Percentiles rank a stretch among this genome's conserved stretches.
phyloP scores from a whole-genome alignment of 805 yeast genomes.

The Candida succiphila region DNA sequence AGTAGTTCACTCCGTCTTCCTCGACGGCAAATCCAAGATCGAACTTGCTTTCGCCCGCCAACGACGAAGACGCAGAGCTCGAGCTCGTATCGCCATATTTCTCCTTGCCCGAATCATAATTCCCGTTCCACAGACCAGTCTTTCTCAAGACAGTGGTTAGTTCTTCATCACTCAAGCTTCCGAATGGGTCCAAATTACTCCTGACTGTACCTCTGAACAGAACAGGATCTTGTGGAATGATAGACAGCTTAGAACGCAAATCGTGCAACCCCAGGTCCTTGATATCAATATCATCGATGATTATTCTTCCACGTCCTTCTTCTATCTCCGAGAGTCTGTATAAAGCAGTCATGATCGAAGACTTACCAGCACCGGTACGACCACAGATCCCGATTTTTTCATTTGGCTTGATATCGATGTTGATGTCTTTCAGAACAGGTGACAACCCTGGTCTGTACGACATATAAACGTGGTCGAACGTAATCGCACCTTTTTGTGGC shows the following conservation, averaged over 20 bases:
- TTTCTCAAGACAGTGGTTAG: conserved; percentile 66
- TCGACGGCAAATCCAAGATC: conserved; percentile 36
- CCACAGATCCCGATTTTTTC: conserved; percentile 61
- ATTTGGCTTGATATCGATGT: conserved; percentile 36
- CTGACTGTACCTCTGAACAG: conserved; percentile 73
- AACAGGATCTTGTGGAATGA: conserved; percentile 88
- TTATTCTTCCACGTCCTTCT: conserved; percentile 42
- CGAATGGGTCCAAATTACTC: conserved; percentile 72
- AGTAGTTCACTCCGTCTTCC: conserved; percentile 64
- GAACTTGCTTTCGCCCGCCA: conserved; percentile 30
- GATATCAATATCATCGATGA: conserved; percentile 64
- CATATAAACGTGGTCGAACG: conserved; percentile 45
- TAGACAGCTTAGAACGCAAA: conserved; percentile 63
- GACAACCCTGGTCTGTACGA: conserved; percentile 60
- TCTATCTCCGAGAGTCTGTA: conserved; percentile 55
- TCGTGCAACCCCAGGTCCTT: conserved; percentile 54
- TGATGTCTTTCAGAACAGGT: conserved; percentile 48
- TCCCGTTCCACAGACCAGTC: conserved; percentile 38
- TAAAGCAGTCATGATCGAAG: conserved; percentile 63
- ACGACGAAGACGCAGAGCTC: conserved; percentile 35
- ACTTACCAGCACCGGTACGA: conserved; percentile 66
- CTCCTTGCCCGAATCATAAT: conserved; percentile 10
- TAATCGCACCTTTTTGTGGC: conserved; percentile 57
- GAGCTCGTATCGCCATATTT: conserved; percentile 18
- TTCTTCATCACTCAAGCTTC: conserved; percentile 39